Base-by-base conservation (phyloP, 2,329 filamentous ascomycete species). In the Aspergillus glaucus region DNA sequence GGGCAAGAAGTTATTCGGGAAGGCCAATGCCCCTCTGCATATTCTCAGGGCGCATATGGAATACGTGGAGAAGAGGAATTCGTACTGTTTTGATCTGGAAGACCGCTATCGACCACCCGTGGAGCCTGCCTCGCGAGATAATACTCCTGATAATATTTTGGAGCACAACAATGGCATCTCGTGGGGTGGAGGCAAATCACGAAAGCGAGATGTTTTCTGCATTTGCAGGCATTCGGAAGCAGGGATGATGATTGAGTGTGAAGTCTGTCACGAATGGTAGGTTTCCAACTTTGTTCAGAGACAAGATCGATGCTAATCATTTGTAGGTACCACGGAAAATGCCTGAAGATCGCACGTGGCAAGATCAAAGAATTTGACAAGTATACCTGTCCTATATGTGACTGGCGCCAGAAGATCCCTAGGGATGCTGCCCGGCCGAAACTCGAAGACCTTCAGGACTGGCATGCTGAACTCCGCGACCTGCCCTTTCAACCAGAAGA, bases 231-330 rank as follows among this genome's bases (percentile, higher is more conserved):
- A 85, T 54, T 82, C 89, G 6, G 93, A 98, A 69, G 90, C 92
- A 34, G 93, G 93, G 45, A 94, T 97, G 86, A 98, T 98, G 93
- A 97, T 98, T 60, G 93, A 98, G 70, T 98, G 93, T 66, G 93
- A 97, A 66, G 78, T 96, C 36, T 98, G 93, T 69, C 92, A 96
- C 62, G 93, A 98, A 74, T 98, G 93, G 93, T 91, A 68, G 75
- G 84, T 75, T 17, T 24, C 36, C 44, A 5, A 44, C 6, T 6
- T 17, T n/a, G n/a, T 7, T 10, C 51, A 22, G 21, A 14, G 15
- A 15, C 12, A 43, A 40, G 41, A 37, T 41, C 22, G 49, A 30
- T 32, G 44, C 59, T 74, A 61, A 73, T 48, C 46, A 37, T 6
- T 44, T 22, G 7, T 52, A 91, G 87, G 87, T 98, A 98, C 64